Evolutionary conservation across 2,329 filamentous ascomycete genomes (phyloP), one percentile per base, ranked within the genome.

Genomic region (Aureobasidium leucospermi): DNA sequence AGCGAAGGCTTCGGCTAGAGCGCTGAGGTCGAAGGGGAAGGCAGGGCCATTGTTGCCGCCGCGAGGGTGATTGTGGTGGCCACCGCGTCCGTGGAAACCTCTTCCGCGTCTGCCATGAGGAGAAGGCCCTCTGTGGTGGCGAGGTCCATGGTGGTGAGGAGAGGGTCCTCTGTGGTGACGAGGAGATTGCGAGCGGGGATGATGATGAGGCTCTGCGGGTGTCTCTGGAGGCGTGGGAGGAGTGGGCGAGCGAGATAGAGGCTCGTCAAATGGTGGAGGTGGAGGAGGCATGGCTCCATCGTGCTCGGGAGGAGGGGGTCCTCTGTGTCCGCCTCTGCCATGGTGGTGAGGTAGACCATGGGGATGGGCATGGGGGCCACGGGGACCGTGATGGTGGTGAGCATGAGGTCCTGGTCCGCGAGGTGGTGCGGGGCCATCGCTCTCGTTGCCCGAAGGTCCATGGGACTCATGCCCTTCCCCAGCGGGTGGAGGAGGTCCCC

Each of bases 1-100:
- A 4, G 48, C 43, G 29, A 61, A 62, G 11, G 41, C 48, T 45
- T 60, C 47, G 59, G 64, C 68, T 43, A 63, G 62, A 4, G 38
- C 39, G 6, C 31, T 58, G 16, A 61, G 31, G 47, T 59, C 51
- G 36, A 48, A 55, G 31, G 55, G 43, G 55, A 48, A 48, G 8
- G 32, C 19, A 23, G 52, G 34, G 66, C 62, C n/a, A 63, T 65
- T 68, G 65, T 64, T 58, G 62, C 69, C 60, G 58, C 68, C 60
- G 10, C 57, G 57, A 28, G 61, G 60, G 28, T 46, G 52, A 28
- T 61, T 63, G 47, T 63, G 65, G 28, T 60, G 63, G 13, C 62
- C 16, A 60, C 51, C 56, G 16, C 34, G 46, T 6, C 53, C 53
- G 10, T 52, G 56, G 7, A 42, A 48, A 28, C 38, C 29, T 15